Conservation (phyloP, 345 rosid species). For the Angophora floribunda region DNA sequence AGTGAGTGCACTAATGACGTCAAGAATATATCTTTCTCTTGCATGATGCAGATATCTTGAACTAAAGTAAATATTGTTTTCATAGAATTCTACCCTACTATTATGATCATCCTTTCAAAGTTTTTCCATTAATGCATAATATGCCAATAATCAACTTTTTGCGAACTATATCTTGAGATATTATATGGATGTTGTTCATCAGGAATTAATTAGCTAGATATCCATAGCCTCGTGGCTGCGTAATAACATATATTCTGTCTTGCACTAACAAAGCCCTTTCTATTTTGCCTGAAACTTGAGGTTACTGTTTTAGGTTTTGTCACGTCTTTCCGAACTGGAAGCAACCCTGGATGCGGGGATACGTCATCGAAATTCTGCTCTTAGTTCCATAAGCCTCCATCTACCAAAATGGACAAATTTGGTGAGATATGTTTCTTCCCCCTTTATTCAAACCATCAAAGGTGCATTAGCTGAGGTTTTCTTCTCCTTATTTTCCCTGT, state of each 20-base stretch:
- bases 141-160: not conserved
- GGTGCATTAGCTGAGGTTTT: not conserved
- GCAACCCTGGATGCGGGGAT: constrained; percentile 85
- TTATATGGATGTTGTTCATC: not conserved
- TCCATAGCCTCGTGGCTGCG: not conserved
- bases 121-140: not conserved
- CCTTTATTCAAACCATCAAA: not conserved
- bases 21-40: not conserved
- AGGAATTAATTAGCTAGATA: not conserved
- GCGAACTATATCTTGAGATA: not conserved
- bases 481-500: not conserved
- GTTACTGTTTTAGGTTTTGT: constrained; percentile 48
- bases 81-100: not conserved
- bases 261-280: not conserved
- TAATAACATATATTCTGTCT: not conserved
- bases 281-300: not conserved
- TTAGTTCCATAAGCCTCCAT: constrained; percentile 58
- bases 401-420: constrained; percentile 67
- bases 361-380: constrained; percentile 71
- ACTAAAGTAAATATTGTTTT: not conserved
- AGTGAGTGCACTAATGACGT: constrained; percentile 27
- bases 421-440: constrained; percentile 24
- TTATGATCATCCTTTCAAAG: not conserved
- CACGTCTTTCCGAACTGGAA: constrained; percentile 90
- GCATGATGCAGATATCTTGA: not conserved